These are phyloP conservation scores for Exophiala phaeomuriformis DNA, from an alignment of 2,329 filamentous ascomycete genomes.

Conservation along the genomic window DNA sequence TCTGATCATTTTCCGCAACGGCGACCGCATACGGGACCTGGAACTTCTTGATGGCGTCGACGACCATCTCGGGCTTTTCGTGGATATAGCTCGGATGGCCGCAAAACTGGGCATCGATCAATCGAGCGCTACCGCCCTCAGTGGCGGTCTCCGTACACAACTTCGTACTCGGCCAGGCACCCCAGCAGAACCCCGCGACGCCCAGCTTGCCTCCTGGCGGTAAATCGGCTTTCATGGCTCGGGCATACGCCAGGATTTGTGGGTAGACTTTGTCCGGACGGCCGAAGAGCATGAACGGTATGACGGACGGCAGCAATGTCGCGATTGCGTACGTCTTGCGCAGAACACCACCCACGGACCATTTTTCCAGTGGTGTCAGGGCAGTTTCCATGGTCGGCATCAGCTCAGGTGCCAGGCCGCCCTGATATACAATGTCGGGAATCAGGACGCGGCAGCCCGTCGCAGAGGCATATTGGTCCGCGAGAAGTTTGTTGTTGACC, in stretches of 20 bases:
- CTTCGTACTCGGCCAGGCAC: slow-evolving; percentile 46
- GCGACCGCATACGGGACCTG: slow-evolving; percentile 20
- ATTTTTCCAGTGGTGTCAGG: slow-evolving; percentile 3
- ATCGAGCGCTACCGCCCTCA: slow-evolving; percentile 25
- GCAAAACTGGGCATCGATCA: slow-evolving; percentile 47
- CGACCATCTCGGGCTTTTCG: slow-evolving; percentile 39
- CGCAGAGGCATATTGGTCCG: slow-evolving; percentile 46
- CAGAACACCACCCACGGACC: slow-evolving; percentile 6
- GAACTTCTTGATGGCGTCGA: slow-evolving; percentile 20
- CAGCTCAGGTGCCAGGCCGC: slow-evolving; percentile 17
- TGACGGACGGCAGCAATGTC: slow-evolving; percentile 3
- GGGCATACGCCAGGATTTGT: slow-evolving; percentile 33
- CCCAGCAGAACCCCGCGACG: slow-evolving; percentile 55
- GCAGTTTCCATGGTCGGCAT: slow-evolving; percentile 21
- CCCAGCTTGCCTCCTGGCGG: slow-evolving; percentile 37
- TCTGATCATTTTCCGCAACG: slow-evolving; percentile 36
- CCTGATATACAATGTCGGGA: slow-evolving; percentile 27
- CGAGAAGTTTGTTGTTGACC: slow-evolving; percentile 47
- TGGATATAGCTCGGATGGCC: slow-evolving; percentile 46
- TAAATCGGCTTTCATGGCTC: slow-evolving; percentile 28
- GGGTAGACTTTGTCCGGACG: slow-evolving; percentile 28
- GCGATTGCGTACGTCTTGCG: slow-evolving; percentile 6
- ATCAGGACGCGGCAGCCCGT: slow-evolving; percentile 28
- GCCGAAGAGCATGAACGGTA: slow-evolving; percentile 25
- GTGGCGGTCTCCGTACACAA: slow-evolving; percentile 36